Conservation (phyloP, 768 basidiomycete species). For the Phylloporus rhodoxanthus region DNA sequence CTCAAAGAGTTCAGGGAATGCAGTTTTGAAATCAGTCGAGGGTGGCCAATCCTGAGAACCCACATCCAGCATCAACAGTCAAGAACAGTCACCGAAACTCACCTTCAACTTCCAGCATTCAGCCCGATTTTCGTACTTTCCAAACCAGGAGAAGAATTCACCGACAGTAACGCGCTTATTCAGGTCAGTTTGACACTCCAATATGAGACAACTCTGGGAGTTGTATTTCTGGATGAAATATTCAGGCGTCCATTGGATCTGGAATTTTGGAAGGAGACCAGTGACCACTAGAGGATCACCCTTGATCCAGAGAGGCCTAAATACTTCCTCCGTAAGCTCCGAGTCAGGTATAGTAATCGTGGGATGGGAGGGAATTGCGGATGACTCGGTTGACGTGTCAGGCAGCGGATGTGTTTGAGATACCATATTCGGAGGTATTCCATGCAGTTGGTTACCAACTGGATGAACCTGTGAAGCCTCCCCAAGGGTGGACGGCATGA, state of each 20-base stretch:
- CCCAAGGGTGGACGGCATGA: constrained; percentile 3
- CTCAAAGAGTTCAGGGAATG: constrained; percentile 79
- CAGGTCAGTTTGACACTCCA: constrained; percentile 75
- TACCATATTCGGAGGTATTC: not conserved
- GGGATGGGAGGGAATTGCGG: constrained; percentile 40
- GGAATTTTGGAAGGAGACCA: constrained; percentile 54
- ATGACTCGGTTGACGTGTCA: constrained; percentile 9
- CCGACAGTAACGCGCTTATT: constrained; percentile 60
- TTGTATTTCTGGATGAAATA: constrained; percentile 71
- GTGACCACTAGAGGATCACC: constrained; percentile 80
- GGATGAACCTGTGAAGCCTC: constrained; percentile 5
- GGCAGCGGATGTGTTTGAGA: constrained; percentile 4
- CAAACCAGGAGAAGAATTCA: constrained; percentile 78
- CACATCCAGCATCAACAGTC: constrained; percentile 5
- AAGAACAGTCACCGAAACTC: constrained; percentile 30
- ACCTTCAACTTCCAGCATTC: constrained; percentile 72
- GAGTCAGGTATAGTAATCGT: constrained; percentile 43
- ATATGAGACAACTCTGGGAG: constrained; percentile 57
- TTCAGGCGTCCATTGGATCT: constrained; percentile 73
- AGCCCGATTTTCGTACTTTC: constrained; percentile 51
- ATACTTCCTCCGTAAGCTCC: constrained; percentile 52
- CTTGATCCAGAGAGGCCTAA: constrained; percentile 63
- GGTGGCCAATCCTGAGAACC: constrained; percentile 82
- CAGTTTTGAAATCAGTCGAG: constrained; percentile 73
- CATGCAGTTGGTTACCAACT: constrained; percentile 6